These are phyloP conservation scores for Chaetomiaceae sp. DNA, from an alignment of 2,329 filamentous ascomycete genomes.

Conservation along the genomic window DNA sequence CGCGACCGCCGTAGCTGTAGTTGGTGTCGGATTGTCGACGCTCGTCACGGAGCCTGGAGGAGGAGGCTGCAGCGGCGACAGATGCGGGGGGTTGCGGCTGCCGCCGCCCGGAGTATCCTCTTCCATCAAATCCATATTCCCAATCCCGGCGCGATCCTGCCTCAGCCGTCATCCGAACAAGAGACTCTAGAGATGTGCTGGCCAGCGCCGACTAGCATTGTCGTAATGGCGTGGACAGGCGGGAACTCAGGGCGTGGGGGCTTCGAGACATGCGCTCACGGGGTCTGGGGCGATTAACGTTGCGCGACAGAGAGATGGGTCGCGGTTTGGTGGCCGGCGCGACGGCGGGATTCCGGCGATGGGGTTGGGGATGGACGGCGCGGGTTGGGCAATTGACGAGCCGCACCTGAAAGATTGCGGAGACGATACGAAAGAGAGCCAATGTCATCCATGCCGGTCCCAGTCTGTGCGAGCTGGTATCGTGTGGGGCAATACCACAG, in stretches of 20 bases:
- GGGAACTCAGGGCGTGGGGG: not conserved
- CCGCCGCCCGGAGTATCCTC: slow-evolving; percentile 12
- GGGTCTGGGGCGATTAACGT: no score
- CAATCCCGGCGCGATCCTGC: not conserved
- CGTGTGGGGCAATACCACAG: no score
- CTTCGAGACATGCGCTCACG: no score
- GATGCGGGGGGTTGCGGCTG: slow-evolving; percentile 5
- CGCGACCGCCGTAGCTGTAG: slow-evolving; percentile 16
- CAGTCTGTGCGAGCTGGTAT: no score
- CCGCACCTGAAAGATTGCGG: no score
- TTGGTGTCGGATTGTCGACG: slow-evolving; percentile 12
- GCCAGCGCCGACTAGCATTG: slow-evolving; percentile 13
- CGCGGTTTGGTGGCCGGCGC: no score
- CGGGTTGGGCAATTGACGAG: no score
- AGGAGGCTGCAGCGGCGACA: slow-evolving; percentile 4
- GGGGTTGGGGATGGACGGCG: no score
- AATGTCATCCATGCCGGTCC: no score
- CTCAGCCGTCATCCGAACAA: slow-evolving; percentile 7
- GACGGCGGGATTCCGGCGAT: no score
- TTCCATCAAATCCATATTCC: slow-evolving; percentile 24
- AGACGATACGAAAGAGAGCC: no score
- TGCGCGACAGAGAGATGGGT: no score
- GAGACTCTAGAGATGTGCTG: slow-evolving; percentile 2
- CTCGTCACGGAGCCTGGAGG: not conserved
- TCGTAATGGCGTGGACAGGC: slow-evolving; percentile 10